Evolutionary conservation across 139 green algal species (phyloP).

Genomic region (Chlamydomonas eustigma): DNA sequence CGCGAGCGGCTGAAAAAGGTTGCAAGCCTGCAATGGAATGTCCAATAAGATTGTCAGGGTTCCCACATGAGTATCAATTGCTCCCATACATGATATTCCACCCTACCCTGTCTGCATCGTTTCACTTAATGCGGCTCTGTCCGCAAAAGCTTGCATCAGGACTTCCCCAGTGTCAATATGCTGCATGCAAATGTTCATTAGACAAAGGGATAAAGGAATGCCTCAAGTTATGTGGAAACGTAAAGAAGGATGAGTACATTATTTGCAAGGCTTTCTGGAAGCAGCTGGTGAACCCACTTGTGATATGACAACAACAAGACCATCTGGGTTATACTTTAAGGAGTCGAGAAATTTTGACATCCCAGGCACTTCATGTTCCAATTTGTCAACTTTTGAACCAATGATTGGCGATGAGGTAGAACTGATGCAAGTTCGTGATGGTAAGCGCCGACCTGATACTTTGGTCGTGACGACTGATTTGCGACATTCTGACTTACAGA

Average conservation of each 20-base stretch:
- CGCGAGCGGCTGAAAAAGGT: slow-evolving; percentile 95
- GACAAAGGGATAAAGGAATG: neutral
- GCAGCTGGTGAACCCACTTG: slow-evolving; percentile 65
- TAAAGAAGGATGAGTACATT: neutral
- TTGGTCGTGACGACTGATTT: no score
- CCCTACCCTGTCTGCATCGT: slow-evolving; percentile 13
- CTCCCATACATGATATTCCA: no score
- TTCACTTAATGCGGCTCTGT: slow-evolving; percentile 67
- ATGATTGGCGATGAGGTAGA: no score
- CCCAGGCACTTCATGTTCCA: slow-evolving; percentile 41
- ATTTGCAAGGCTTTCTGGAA: neutral
- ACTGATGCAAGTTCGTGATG: no score
- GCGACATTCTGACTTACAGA: no score
- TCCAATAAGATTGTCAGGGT: no score
- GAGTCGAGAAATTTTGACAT: slow-evolving; percentile 71
- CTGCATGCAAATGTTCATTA: slow-evolving; percentile 42
- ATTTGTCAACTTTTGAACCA: neutral
- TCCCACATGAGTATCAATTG: no score
- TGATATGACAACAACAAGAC: slow-evolving; percentile 88
- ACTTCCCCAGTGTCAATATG: slow-evolving; percentile 93
- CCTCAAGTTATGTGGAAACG: neutral
- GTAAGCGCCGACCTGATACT: no score
- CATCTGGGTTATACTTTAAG: slow-evolving; percentile 83
- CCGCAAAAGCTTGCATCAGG: slow-evolving; percentile 96
- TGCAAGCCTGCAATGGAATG: slow-evolving; percentile 66